These are phyloP conservation scores for Fusarium papillatum DNA, from an alignment of 2,329 filamentous ascomycete species.

Conservation along the genomic window DNA sequence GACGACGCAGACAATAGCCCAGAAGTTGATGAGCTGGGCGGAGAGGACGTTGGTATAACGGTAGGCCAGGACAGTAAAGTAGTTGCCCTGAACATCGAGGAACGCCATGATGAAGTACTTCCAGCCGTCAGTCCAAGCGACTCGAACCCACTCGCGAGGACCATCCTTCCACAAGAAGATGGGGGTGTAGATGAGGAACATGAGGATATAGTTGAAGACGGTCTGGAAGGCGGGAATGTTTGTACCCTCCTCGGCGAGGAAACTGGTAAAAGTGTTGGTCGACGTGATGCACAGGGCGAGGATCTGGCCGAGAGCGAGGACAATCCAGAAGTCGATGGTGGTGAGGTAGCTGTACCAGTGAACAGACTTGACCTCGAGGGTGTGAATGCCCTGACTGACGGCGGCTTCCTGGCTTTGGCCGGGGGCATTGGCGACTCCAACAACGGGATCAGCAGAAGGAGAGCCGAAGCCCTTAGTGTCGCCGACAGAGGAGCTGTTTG, in stretches of 20 bases:
- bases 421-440: slow-evolving; percentile 9
- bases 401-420: slow-evolving; percentile 47
- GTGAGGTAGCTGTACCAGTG: slow-evolving; percentile 82
- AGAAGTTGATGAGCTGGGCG: slow-evolving; percentile 97
- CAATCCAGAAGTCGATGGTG: slow-evolving; percentile 90
- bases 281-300: slow-evolving; percentile 91
- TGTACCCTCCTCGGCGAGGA: slow-evolving; percentile 76
- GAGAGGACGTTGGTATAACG: slow-evolving; percentile 92
- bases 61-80: slow-evolving; percentile 97
- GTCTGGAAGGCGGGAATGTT: slow-evolving; percentile 96
- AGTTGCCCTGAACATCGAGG: slow-evolving; percentile 96
- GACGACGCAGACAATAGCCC: slow-evolving; percentile 96
- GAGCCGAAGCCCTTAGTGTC: slow-evolving; percentile 41
- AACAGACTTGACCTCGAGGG: slow-evolving; percentile 66
- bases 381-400: slow-evolving; percentile 65
- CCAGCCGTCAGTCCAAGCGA: slow-evolving; percentile 84
- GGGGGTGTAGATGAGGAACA: slow-evolving; percentile 85
- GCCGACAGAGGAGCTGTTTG: slow-evolving; percentile 19
- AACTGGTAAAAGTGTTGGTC: slow-evolving; percentile 90
- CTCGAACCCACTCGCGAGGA: slow-evolving; percentile 73
- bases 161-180: slow-evolving; percentile 87
- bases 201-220: slow-evolving; percentile 92
- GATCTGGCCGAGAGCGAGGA: slow-evolving; percentile 85
- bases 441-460: slow-evolving; percentile 24
- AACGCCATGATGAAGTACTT: slow-evolving; percentile 94